These are phyloP conservation scores for Chlamydomonas sphaeroides DNA, from an alignment of 139 green algal species.

Conservation along the genomic window DNA sequence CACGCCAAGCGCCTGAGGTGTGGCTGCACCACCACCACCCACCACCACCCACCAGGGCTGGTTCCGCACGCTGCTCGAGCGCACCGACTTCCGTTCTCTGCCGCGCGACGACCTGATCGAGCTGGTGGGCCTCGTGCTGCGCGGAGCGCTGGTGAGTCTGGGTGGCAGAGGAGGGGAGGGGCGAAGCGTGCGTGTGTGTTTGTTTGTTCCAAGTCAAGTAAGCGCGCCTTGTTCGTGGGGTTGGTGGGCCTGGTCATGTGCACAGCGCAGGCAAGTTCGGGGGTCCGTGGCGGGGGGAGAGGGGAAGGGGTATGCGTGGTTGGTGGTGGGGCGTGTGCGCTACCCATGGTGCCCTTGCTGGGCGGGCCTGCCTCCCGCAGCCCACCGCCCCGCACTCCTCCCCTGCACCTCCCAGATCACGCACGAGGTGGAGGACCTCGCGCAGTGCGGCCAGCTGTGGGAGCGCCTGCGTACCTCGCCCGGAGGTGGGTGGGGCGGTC, in stretches of 20 bases:
- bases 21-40: too few species aligned
- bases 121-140: slow-evolving; percentile 72
- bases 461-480: slow-evolving; percentile 25
- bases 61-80: slow-evolving; percentile 82
- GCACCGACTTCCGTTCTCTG: slow-evolving; percentile 30
- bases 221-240: too few species aligned
- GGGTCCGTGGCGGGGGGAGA: too few species aligned
- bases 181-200: neutral
- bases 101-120: slow-evolving; percentile 69
- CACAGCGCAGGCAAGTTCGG: too few species aligned
- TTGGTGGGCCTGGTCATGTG: neutral
- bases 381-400: neutral
- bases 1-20: too few species aligned
- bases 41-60: slow-evolving; percentile 55
- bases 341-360: too few species aligned
- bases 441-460: slow-evolving; percentile 50
- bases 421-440: slow-evolving; percentile 66
- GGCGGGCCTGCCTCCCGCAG: too few species aligned
- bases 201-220: neutral
- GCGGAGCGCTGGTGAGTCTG: slow-evolving; percentile 62
- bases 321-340: too few species aligned
- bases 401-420: slow-evolving; percentile 20
- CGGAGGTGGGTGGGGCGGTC: too few species aligned
- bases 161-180: neutral
- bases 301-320: neutral